These are phyloP conservation scores for Malus hybrid DNA, from an alignment of 331 rosid species.

Conservation along the genomic window DNA sequence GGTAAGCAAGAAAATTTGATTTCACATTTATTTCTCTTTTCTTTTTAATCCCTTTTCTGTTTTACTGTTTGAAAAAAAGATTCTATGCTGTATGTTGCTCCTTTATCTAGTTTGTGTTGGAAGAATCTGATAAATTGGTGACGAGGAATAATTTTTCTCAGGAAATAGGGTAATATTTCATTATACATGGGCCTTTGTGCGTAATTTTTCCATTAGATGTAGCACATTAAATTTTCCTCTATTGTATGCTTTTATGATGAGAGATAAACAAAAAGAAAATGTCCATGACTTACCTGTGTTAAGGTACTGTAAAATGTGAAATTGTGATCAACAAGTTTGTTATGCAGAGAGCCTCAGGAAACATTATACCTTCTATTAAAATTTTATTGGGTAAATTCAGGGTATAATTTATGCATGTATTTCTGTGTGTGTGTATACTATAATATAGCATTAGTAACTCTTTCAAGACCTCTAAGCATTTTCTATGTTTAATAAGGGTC, in stretches of 20 bases:
- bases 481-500: not conserved
- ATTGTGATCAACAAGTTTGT: not conserved
- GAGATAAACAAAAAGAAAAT: not conserved
- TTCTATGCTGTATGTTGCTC: not conserved
- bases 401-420: not conserved
- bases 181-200: not conserved
- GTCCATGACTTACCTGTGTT: not conserved
- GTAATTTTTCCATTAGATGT: not conserved
- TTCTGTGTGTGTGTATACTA: not conserved
- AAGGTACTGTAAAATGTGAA: not conserved
- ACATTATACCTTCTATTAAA: not conserved
- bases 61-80: not conserved
- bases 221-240: not conserved
- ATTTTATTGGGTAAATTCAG: not conserved
- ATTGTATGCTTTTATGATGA: not conserved
- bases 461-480: not conserved
- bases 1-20: conserved; percentile 44
- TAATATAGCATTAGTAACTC: not conserved
- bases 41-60: not conserved
- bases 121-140: not conserved
- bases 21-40: not conserved
- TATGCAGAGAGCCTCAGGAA: not conserved
- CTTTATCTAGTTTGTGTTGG: not conserved
- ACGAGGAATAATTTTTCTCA: not conserved
- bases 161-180: not conserved